These are phyloP conservation scores for Catharanthus roseus DNA, from an alignment of 257 asterid species.

Conservation along the genomic window DNA sequence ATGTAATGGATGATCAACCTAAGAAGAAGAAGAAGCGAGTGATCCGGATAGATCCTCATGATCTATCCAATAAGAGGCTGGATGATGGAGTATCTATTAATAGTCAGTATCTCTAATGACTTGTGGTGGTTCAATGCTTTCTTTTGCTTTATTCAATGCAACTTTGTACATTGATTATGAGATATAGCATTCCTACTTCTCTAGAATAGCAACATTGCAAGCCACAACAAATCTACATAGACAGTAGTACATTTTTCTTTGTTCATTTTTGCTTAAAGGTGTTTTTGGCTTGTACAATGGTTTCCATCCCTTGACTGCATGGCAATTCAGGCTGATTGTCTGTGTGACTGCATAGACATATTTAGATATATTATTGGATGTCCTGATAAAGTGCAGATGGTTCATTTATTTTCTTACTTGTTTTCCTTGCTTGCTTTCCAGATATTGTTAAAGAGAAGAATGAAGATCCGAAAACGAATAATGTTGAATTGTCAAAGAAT, in stretches of 20 bases:
- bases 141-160: neutral
- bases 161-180: neutral
- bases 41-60: slow-evolving; percentile 70
- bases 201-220: neutral
- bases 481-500: slow-evolving; percentile 63
- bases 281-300: neutral
- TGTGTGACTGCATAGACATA: neutral
- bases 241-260: neutral
- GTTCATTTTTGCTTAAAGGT: neutral
- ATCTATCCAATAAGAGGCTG: slow-evolving; percentile 81
- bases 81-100: slow-evolving; percentile 46
- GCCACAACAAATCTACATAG: neutral
- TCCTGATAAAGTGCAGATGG: neutral
- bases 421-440: slow-evolving; percentile 33
- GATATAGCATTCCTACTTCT: neutral
- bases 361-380: neutral
- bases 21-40: slow-evolving; percentile 71
- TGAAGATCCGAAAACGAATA: slow-evolving; percentile 32
- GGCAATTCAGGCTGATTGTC: neutral
- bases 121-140: neutral
- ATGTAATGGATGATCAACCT: slow-evolving; percentile 32
- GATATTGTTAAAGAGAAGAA: slow-evolving; percentile 46
- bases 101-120: slow-evolving; percentile 36
- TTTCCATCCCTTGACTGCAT: neutral
- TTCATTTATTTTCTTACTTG: slow-evolving; percentile 12